Base-by-base conservation (phyloP, 108 stramenopile species). In the Conticribra weissflogii region DNA sequence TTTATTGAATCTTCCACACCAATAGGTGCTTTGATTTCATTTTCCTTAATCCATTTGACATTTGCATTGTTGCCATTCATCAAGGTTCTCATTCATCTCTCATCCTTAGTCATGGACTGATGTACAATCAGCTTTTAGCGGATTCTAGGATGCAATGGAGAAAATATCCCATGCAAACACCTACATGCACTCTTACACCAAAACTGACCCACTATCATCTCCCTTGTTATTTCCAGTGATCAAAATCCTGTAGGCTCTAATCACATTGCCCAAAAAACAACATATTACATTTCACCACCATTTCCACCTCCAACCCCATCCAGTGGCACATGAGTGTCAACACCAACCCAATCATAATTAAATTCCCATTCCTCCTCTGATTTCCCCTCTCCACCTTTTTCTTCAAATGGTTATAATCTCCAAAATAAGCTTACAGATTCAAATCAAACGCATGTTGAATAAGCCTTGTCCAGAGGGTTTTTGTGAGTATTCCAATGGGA, bases 371-470 rank as follows among this genome's bases (percentile, higher is more conserved):
- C 1, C 51, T n/a, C 29, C 64, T 31, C 49, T 45, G 30, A 48
- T 31, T 49, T 0, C 19, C 1, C 0, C 47, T 18, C 27, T 4
- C 54, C 54, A 19, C 0, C 12, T 1, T 46, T 3, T 17, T 16
- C 3, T n/a, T 25, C 30, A 75, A 66, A 0, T 63, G 63, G 32
- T 63, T 63, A 15, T 50, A 63, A 24, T 45, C 19, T 3, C 72
- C 74, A 84, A 86, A 84, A 45, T 79, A 81, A 18, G 74, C 70
- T n/a, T 72, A 32, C 14, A 86, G 23, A 79, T 86, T 72, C 25
- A 81, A 30, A 55, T 70, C 55, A 61, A 83, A 83, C 72, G 30
- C 32, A 67, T 61, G 54, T 44, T 22, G 44, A 82, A 60, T 49
- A 84, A 65, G 23, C 61, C 59, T 57, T 82, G 72, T 21, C 32